Base-by-base conservation (phyloP, 768 basidiomycete species). In the Xerocomellus amylosporus region DNA sequence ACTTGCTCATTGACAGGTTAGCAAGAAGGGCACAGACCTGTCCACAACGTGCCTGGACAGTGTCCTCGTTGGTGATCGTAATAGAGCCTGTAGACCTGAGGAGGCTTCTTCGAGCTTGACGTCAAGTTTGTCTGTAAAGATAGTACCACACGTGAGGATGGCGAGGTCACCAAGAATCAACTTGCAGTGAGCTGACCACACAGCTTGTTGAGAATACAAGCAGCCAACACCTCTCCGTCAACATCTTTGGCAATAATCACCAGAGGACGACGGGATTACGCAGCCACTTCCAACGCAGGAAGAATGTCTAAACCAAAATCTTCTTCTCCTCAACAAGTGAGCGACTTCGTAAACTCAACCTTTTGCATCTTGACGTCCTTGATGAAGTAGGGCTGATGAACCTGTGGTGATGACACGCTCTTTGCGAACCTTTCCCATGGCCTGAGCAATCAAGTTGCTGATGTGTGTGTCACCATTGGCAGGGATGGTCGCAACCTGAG, bases 381-480 rank as follows among this genome's bases (percentile, higher is more conserved):
- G 74, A 98, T 85, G 73, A 98, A 96, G 83, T 97, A 98, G 95
- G 93, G 1, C 90, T 93, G 75, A 97, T 95, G 82, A 84, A 98
- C 26, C 96, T 95, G 51, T 94, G 46, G 96, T 98, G 79, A 99
- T 98, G 68, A 98, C 96, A 71, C 96, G 96, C 76, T 99, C 96
- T 78, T 96, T 97, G 70, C 96, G 95, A 56, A 98, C 96, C 73
- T 97, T 97, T 76, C 98, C 96, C 96, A 98, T 99, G 2, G 96
- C 96, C 68, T 93, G 92, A 6, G 96, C 95, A 72, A 98, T 98
- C 67, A 99, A 83, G 70, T 87, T 86, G 43, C 96, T 95, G 58
- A 99, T 80, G 68, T 98, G 94, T 1, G 73, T 79, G 75, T 98
- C 96, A 34, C 83, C 80, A 53, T 84, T 84, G 13, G 90, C 84